These are phyloP conservation scores for Alternaria hordeiaustralica DNA, from an alignment of 2,329 filamentous ascomycete genomes.

Conservation along the genomic window DNA sequence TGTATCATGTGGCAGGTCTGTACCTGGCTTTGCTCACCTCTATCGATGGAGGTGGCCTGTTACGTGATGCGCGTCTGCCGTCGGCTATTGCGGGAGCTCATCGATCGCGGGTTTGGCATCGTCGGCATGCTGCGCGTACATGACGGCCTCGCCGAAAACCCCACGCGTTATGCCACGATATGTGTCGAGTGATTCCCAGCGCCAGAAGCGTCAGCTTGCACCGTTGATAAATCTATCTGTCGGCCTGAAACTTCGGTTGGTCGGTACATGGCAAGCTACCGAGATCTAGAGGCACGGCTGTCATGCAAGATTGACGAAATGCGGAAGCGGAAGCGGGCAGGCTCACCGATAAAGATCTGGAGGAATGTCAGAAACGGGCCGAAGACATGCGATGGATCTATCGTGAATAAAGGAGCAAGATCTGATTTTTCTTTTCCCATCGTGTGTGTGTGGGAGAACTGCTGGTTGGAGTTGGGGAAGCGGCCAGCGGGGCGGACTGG, in stretches of 20 bases:
- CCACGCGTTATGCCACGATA: constrained; percentile 3
- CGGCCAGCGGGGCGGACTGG: constrained; percentile 3
- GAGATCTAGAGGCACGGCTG: constrained; percentile 15
- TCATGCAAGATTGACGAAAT: constrained; percentile 13
- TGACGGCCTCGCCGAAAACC: neutral
- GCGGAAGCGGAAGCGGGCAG: constrained; percentile 17
- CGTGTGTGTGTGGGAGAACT: neutral
- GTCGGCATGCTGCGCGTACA: neutral
- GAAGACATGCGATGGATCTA: constrained; percentile 4
- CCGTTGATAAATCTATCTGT: constrained; percentile 2
- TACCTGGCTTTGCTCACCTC: neutral
- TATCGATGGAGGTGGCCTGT: neutral
- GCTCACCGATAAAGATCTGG: constrained; percentile 14
- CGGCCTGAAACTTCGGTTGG: constrained; percentile 10
- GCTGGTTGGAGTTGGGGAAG: constrained; percentile 12
- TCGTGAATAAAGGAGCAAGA: constrained; percentile 5
- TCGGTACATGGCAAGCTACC: constrained; percentile 6
- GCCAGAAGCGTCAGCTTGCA: neutral
- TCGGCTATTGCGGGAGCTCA: neutral
- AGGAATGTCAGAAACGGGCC: constrained; percentile 3
- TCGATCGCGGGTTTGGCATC: neutral
- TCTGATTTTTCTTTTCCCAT: constrained; percentile 13
- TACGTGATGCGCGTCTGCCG: neutral
- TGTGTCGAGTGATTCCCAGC: constrained; percentile 8
- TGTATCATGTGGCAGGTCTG: neutral